These are phyloP conservation scores for Aspergillus phoenicis DNA, from an alignment of 2,329 filamentous ascomycete genomes.

Conservation along the genomic window DNA sequence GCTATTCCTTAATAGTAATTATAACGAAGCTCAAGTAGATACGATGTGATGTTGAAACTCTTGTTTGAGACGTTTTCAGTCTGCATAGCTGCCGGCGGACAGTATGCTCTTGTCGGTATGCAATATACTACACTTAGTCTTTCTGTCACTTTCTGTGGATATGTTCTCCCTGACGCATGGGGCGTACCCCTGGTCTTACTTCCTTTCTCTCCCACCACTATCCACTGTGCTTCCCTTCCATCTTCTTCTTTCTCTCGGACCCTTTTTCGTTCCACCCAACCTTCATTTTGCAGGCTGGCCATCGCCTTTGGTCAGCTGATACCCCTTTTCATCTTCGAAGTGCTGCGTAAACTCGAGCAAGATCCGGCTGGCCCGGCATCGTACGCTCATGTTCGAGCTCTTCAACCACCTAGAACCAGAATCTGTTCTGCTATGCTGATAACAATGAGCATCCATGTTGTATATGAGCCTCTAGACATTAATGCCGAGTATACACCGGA, in stretches of 20 bases:
- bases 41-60: slow-evolving; percentile 16
- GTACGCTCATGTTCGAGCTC: neutral
- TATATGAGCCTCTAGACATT: neutral
- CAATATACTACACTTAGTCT: neutral
- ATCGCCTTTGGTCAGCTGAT: neutral
- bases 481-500: neutral
- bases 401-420: neutral
- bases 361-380: neutral
- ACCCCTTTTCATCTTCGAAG: neutral
- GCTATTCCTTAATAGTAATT: slow-evolving; percentile 22
- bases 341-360: neutral
- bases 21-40: slow-evolving; percentile 23
- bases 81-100: neutral
- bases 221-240: no score
- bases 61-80: slow-evolving; percentile 14
- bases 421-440: neutral
- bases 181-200: neutral
- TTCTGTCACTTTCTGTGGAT: neutral
- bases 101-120: neutral
- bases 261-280: neutral
- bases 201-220: neutral
- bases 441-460: neutral
- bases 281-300: neutral
- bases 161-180: neutral
- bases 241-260: no score